Conservation (phyloP, 306 rosid species). For the Fagus sylvatica region DNA sequence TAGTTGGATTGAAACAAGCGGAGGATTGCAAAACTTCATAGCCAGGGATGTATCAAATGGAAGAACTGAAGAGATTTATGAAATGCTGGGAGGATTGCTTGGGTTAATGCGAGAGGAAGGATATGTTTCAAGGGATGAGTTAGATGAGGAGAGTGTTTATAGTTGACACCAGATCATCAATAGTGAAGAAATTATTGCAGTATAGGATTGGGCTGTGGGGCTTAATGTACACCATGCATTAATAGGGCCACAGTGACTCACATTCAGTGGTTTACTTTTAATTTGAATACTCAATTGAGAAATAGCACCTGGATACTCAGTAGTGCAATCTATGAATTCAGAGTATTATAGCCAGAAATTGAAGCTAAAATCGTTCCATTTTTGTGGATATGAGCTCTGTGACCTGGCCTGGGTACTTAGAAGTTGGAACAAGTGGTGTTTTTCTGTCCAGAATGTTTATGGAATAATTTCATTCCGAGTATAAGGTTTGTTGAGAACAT, state of each 20-base stretch:
- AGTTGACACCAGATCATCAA: constrained; percentile 28
- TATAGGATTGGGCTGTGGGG: neutral
- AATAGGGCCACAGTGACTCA: neutral
- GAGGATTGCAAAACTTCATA: constrained; percentile 45
- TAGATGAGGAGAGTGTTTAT: constrained; percentile 44
- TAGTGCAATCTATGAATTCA: neutral
- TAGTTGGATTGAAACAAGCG: constrained; percentile 70
- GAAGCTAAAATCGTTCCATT: neutral
- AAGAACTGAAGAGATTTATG: constrained; percentile 51
- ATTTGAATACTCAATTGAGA: neutral
- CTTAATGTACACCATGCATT: neutral
- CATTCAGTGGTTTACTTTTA: neutral
- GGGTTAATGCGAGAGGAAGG: constrained; percentile 63
- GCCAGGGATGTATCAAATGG: constrained; percentile 57
- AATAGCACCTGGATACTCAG: neutral
- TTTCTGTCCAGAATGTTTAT: neutral
- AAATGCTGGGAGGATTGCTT: constrained; percentile 54
- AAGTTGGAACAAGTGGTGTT: neutral
- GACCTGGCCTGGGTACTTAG: neutral
- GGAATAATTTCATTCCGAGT: neutral
- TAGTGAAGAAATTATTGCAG: neutral
- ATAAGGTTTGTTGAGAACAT: neutral
- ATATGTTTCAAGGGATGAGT: constrained; percentile 39
- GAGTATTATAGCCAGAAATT: neutral
- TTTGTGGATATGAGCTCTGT: neutral